Conservation (phyloP, 208 protist species). For the Crithidia acanthocephali region DNA sequence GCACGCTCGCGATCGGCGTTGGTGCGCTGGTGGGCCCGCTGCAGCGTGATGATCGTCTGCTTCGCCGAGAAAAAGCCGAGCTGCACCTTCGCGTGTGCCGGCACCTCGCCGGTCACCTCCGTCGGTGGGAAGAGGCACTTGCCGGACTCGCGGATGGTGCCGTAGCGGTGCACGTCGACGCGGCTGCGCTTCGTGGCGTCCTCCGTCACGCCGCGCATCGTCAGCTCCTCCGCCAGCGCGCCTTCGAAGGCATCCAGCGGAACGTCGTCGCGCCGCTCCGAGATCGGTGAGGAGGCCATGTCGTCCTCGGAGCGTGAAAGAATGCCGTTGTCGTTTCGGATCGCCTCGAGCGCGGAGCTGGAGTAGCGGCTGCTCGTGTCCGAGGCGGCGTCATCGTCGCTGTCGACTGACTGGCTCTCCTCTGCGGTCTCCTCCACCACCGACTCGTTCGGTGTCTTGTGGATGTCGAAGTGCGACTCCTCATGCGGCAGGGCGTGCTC, state of each 20-base stretch:
- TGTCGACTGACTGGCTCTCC: background rate
- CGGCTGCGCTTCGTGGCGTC: conserved; percentile 43
- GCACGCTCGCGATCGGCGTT: conserved; percentile 56
- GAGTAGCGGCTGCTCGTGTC: conserved; percentile 34
- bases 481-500: conserved; percentile 11
- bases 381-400: conserved; percentile 12
- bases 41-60: conserved; percentile 69
- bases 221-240: conserved; percentile 39
- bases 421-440: background rate
- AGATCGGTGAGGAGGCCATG: background rate
- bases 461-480: conserved; percentile 2
- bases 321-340: conserved; percentile 71
- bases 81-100: conserved; percentile 70
- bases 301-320: conserved; percentile 30
- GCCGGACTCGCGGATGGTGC: conserved; percentile 77
- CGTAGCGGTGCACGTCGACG: conserved; percentile 70
- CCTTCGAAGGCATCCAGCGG: conserved; percentile 62
- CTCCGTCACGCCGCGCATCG: conserved; percentile 36
- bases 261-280: conserved; percentile 21
- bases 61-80: conserved; percentile 87
- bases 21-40: conserved; percentile 20
- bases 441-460: background rate
- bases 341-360: conserved; percentile 20
- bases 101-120: conserved; percentile 41
- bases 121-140: conserved; percentile 74